phyloP scores from a whole-genome alignment of 2,329 filamentous ascomycete species.

The Pseudomassariella vexata region DNA sequence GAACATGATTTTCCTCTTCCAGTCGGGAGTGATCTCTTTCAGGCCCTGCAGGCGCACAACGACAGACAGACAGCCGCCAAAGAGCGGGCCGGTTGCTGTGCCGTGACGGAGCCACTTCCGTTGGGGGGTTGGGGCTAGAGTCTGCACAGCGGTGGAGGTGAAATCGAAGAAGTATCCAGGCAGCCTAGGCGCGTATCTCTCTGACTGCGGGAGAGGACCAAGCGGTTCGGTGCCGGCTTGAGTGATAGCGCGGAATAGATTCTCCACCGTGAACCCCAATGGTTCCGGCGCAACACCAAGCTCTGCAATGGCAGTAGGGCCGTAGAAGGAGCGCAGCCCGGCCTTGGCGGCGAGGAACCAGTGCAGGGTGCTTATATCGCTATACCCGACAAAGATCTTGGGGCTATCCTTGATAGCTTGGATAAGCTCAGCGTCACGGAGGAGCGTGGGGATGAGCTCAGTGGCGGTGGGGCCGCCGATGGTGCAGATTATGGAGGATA shows the following conservation, averaged over 20 bases:
- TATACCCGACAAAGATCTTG: constrained; percentile 36
- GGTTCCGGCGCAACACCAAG: constrained; percentile 30
- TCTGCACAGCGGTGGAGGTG: constrained; percentile 18
- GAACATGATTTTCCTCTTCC: constrained; percentile 32
- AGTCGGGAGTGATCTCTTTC: constrained; percentile 25
- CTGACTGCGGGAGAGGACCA: constrained; percentile 25
- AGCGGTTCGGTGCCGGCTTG: constrained; percentile 17
- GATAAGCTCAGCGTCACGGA: constrained; percentile 29
- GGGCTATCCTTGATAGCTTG: constrained; percentile 25
- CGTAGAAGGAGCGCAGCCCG: constrained; percentile 38
- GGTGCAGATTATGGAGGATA: constrained; percentile 32
- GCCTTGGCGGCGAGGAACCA: constrained; percentile 32
- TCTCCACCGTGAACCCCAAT: constrained; percentile 21
- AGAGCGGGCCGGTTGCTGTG: constrained; percentile 34
- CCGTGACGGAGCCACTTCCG: constrained; percentile 33
- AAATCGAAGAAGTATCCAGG: constrained; percentile 15
- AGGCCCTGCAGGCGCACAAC: constrained; percentile 30
- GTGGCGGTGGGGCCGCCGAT: constrained; percentile 32
- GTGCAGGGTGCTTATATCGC: constrained; percentile 35
- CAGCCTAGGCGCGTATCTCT: constrained; percentile 20
- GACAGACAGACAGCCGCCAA: constrained; percentile 36
- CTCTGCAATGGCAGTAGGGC: constrained; percentile 31
- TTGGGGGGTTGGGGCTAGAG: constrained; percentile 19
- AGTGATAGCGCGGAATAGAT: constrained; percentile 28
- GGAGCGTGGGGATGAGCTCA: constrained; percentile 31